These are phyloP conservation scores for Oxyria digyna DNA, from an alignment of 148 eudicot species.

Conservation along the genomic window DNA sequence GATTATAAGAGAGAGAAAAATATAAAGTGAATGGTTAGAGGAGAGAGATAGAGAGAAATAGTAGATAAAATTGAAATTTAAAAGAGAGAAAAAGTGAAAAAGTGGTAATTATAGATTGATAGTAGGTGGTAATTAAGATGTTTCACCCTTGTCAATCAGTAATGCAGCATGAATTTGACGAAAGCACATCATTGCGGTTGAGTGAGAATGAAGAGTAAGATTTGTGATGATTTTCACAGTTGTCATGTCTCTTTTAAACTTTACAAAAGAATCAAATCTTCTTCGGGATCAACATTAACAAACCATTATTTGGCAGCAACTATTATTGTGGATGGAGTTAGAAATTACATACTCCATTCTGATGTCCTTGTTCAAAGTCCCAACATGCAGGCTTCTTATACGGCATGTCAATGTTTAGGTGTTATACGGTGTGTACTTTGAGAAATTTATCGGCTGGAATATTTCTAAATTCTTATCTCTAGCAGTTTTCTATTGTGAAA, in stretches of 20 bases:
- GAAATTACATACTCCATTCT: neutral
- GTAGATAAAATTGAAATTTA: too few species aligned
- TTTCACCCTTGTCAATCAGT: slow-evolving; percentile 1
- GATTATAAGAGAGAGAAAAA: too few species aligned
- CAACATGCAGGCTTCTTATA: neutral
- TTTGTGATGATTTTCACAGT: slow-evolving; percentile 4
- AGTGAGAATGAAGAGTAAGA: slow-evolving; percentile 1
- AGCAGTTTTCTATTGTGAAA: too few species aligned
- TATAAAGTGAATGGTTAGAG: too few species aligned
- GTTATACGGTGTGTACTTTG: neutral
- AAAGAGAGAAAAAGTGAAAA: too few species aligned
- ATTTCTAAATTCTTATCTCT: too few species aligned
- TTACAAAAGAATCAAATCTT: neutral
- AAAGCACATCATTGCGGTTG: neutral
- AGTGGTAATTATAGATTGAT: too few species aligned
- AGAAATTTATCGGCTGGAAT: neutral
- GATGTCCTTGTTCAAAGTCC: slow-evolving; percentile 1
- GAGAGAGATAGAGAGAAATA: too few species aligned
- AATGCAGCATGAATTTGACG: neutral
- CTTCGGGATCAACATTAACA: neutral
- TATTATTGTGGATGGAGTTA: neutral
- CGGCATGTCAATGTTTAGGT: neutral
- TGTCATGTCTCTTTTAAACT: slow-evolving; percentile 3
- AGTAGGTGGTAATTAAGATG: too few species aligned
- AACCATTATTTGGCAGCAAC: neutral